Conservation (phyloP, 2,329 filamentous ascomycete species). For the Colletotrichum tropicicola region DNA sequence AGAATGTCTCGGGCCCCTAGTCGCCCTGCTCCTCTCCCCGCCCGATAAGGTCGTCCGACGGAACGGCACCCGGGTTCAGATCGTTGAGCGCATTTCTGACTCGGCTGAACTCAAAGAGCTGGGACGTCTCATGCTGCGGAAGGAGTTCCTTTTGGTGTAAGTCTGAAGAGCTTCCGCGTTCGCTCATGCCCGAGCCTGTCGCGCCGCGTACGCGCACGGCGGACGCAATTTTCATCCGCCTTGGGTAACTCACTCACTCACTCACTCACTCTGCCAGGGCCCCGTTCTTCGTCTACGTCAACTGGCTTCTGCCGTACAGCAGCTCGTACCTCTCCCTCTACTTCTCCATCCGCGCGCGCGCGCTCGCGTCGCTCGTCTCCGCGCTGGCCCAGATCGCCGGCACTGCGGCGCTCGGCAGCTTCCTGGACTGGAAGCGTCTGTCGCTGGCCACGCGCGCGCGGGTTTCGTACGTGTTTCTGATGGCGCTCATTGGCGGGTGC, state of each 20-base stretch:
- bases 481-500: constrained; percentile 36
- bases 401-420: constrained; percentile 35
- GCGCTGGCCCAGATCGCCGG: constrained; percentile 37
- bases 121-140: constrained; percentile 29
- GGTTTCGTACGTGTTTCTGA: constrained; percentile 35
- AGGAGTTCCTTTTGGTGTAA: constrained; percentile 34
- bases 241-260: too few species aligned
- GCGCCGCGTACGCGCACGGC: too few species aligned
- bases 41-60: constrained; percentile 38
- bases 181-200: too few species aligned
- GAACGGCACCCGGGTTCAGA: constrained; percentile 36
- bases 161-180: background rate
- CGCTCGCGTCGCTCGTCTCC: constrained; percentile 34
- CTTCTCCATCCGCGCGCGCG: constrained; percentile 33
- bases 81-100: constrained; percentile 33
- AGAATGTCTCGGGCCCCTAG: constrained; percentile 36
- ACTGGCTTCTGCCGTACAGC: constrained; percentile 30
- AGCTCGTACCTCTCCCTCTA: constrained; percentile 34
- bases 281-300: constrained; percentile 36
- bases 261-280: background rate
- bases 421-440: constrained; percentile 36
- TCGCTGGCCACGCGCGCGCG: constrained; percentile 32
- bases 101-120: constrained; percentile 35
- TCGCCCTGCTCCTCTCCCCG: constrained; percentile 37
- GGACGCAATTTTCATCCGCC: too few species aligned